Conservation (phyloP, 2,329 filamentous ascomycete genomes). For the Cladosporium sp. region DNA sequence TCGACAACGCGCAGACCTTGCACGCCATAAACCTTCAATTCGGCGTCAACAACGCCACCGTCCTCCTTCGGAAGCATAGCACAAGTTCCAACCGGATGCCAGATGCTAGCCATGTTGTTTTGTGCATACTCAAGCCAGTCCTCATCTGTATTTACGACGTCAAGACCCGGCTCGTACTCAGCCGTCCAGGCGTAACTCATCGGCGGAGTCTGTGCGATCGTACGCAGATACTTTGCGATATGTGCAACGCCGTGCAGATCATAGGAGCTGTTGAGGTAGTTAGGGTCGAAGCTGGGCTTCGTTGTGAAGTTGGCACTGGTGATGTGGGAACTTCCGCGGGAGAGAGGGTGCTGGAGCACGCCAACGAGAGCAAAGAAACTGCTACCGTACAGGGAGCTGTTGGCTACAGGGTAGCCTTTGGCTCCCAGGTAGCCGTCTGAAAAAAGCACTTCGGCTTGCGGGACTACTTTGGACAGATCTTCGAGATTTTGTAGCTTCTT, state of each 20-base stretch:
- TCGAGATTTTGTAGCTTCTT: slow-evolving; percentile 46
- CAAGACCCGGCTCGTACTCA: slow-evolving; percentile 27
- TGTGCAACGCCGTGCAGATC: slow-evolving; percentile 30
- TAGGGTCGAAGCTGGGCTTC: slow-evolving; percentile 32
- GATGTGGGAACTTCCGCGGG: slow-evolving; percentile 32
- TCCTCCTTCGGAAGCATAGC: slow-evolving; percentile 31
- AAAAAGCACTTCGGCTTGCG: slow-evolving; percentile 48
- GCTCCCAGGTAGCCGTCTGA: slow-evolving; percentile 48
- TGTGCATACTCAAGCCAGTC: slow-evolving; percentile 28
- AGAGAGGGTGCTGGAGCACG: slow-evolving; percentile 37
- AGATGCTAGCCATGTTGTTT: slow-evolving; percentile 30
- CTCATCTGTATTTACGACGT: slow-evolving; percentile 21
- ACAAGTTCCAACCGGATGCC: slow-evolving; percentile 40
- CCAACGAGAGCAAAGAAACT: slow-evolving; percentile 38
- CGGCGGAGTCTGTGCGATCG: slow-evolving; percentile 43
- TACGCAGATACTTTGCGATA: slow-evolving; percentile 36
- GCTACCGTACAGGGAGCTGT: slow-evolving; percentile 35
- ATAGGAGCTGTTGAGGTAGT: slow-evolving; percentile 31
- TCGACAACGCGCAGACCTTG: slow-evolving; percentile 35
- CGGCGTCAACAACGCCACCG: slow-evolving; percentile 35
- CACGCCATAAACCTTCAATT: slow-evolving; percentile 35
- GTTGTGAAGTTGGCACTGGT: slow-evolving; percentile 22
- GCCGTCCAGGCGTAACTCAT: slow-evolving; percentile 36
- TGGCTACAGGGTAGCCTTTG: slow-evolving; percentile 38
- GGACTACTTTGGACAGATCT: slow-evolving; percentile 36